Evolutionary conservation across 371 early-diverging fungal species (phyloP), one percentile per base, ranked within the genome.

Genomic region (Dichotomocladium elegans): DNA sequence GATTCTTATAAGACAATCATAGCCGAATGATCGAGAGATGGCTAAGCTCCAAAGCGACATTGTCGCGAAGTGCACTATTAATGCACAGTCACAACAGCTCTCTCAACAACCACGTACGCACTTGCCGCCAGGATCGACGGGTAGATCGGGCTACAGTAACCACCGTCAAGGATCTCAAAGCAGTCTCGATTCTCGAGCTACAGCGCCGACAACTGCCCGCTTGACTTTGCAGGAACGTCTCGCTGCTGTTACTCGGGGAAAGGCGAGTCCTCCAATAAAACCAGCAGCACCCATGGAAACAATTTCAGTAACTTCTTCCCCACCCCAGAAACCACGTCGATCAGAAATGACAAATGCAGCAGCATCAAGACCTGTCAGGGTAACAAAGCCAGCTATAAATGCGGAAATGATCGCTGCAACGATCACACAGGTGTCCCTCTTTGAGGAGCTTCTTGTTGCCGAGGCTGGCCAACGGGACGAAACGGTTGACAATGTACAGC

Each of bases 31-130:
- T 58, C 68, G 79, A 15, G 88, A 88, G 25, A 75, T 85, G 67
- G 77, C 81, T 3, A 74, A 77, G 9, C 69, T 88, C 15, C 81
- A 85, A 41, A 80, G 82, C 14, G 87, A 87, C 31, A 89, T 91
- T 34, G 61, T 85, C 19, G 74, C 79, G 11, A 69, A 75, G 3
- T 90, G 91, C 57, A 80, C 83, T 15, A 77, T 77, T 43, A 89
- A 89, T 57, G 83, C 85, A 58, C 81, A 85, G 27, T 29, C 31
- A 43, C 19, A 26, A 12, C 27, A 26, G 29, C 7, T 4, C 7
- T 15, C 3, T 10, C 34, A 47, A 17, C 46, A 55, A 59, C 35
- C 45, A 42, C 10, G 60, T 53, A 3, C 57, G 60, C 54, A 60
- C 51, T 14, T n/a, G n/a, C n/a, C n/a, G n/a, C n/a, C n/a, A n/a